Percentiles rank a stretch among this genome's conserved stretches.
Evolutionary conservation across 371 early-diverging fungal genomes (phyloP).

Genomic region (Caulochytrium protostelioides): DNA sequence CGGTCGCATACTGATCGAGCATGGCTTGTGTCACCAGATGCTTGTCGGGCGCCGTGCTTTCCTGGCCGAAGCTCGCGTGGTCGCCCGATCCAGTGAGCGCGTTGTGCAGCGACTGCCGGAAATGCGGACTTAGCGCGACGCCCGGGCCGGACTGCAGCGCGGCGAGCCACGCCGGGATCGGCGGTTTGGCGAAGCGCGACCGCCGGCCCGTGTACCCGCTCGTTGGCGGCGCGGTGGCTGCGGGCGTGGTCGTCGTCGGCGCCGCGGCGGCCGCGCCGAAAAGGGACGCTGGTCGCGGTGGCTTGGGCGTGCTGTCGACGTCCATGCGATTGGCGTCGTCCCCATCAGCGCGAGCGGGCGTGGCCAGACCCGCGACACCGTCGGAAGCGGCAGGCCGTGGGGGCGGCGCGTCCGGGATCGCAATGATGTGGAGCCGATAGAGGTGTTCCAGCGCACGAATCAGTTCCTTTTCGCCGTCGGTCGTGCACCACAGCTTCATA

Average conservation of each 20-base stretch:
- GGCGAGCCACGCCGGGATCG: background rate
- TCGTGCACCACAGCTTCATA: constrained; percentile 37
- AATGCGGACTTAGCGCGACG: constrained; percentile 23
- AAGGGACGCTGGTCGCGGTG: constrained; percentile 6
- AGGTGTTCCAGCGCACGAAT: constrained; percentile 15
- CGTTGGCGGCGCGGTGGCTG: background rate
- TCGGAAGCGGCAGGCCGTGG: background rate
- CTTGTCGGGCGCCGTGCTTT: constrained; percentile 38
- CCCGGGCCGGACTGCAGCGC: background rate
- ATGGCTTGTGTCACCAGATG: constrained; percentile 40
- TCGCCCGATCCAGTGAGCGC: constrained; percentile 80
- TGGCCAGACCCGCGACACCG: no score
- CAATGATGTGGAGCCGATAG: background rate
- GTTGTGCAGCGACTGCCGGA: constrained; percentile 55
- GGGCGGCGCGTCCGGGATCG: background rate
- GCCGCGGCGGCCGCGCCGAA: constrained; percentile 4
- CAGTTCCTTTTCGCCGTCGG: constrained; percentile 21
- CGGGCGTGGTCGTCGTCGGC: background rate
- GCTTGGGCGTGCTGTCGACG: no score
- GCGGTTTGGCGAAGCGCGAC: no score
- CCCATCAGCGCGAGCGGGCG: no score
- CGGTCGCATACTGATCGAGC: constrained; percentile 57
- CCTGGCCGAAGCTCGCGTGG: constrained; percentile 60
- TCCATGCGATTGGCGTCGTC: constrained; percentile 1
- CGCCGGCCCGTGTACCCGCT: no score